Evolutionary conservation across 306 rosid species (phyloP), one percentile per base, ranked within the genome.

Genomic region (Oemleria cerasiformis): DNA sequence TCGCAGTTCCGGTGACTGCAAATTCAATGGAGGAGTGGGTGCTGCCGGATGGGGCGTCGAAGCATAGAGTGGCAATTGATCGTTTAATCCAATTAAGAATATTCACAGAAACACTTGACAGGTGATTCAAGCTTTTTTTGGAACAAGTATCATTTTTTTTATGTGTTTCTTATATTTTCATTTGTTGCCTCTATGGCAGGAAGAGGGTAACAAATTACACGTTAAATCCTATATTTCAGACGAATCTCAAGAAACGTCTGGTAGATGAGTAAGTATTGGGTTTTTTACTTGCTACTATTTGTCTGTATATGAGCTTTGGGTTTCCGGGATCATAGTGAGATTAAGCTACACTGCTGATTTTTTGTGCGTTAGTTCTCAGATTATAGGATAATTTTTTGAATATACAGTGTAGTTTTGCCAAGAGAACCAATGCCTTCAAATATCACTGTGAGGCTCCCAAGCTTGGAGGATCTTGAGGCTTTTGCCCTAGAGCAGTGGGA

Each of bases 351-450:
- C 36, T 30, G 36, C 36, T 30, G 36, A 30, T 30, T 30, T 30
- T 30, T 2, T 25, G 23, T 36, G 4, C 38, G 6, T 55, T 30
- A 49, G 54, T 65, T 58, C 5, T 34, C 15, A 56, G 76, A 74
- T 78, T 73, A 66, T 80, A 77, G 79, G 64, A 66, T 5, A 66
- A 69, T 64, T 70, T 81, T 85, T 86, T 81, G 72, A 68, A 72
- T 58, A 9, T 77, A 84, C 88, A 94, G 98, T 63, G 98, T 90
- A 79, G 92, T 87, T 83, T 88, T 94, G 85, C 96, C 96, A 4
- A 84, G 98, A 88, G 93, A 94, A 79, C 87, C 97, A 39, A 91
- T 94, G 96, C 90, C 97, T 79, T 79, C 92, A 64, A 86, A 86
- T 80, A 76, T 88, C 48, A 87, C 97, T 41, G 98, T 80, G 80